phyloP scores from a whole-genome alignment of 176 grass and related monocot species.

The Puccinellia tenuiflora region DNA sequence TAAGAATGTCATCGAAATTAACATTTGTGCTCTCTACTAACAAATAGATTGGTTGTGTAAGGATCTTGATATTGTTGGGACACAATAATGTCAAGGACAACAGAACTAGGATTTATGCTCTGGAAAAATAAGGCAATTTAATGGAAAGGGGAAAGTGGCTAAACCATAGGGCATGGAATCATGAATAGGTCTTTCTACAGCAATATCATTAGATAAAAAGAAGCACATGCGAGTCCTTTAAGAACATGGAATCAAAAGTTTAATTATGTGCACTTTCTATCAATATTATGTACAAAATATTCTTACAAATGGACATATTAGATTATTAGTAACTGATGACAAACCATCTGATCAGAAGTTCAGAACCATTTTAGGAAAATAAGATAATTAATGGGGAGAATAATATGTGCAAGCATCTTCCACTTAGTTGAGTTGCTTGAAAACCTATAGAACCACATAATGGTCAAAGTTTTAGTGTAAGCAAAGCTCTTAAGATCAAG shows the following conservation, averaged over 20 bases:
- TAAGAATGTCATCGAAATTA: too few relatives aligned
- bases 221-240: not conserved
- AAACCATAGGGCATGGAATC: not conserved
- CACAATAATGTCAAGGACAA: not conserved
- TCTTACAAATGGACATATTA: not conserved
- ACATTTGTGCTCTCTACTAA: not conserved
- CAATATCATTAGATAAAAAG: not conserved
- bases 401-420: not conserved
- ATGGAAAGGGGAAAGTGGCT: not conserved
- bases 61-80: not conserved
- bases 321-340: not conserved
- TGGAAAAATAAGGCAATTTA: not conserved
- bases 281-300: not conserved
- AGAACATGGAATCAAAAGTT: not conserved
- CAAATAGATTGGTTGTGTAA: not conserved
- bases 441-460: not conserved
- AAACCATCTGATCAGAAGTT: not conserved
- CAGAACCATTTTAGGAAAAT: not conserved
- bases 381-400: not conserved
- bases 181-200: not conserved
- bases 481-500: slow-evolving; percentile 32
- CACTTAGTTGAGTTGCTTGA: slow-evolving; percentile 14
- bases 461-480: slow-evolving; percentile 23
- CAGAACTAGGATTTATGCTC: not conserved
- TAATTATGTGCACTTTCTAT: not conserved